Evolutionary conservation across 805 yeast species (phyloP).

Genomic region (Wickerhamomyces bisporus): DNA sequence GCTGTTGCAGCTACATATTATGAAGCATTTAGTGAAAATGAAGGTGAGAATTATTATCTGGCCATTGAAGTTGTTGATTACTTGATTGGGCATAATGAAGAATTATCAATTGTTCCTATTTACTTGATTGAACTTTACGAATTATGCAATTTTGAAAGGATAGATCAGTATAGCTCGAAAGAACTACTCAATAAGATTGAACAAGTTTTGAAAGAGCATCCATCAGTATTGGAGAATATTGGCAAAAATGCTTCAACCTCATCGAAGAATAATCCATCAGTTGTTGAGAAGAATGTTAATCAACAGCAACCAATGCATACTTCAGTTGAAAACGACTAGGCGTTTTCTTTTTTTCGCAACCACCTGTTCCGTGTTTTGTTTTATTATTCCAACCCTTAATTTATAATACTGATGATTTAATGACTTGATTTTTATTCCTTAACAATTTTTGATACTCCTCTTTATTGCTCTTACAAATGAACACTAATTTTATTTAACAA

Average conservation of each 20-base stretch:
- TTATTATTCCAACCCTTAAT: too few species aligned
- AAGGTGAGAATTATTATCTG: slow-evolving; percentile 71
- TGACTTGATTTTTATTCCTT: background rate
- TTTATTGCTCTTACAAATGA: background rate
- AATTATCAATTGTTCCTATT: slow-evolving; percentile 71
- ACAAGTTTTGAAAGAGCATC: slow-evolving; percentile 23
- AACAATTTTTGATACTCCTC: too few species aligned
- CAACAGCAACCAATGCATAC: slow-evolving; percentile 8
- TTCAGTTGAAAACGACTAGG: slow-evolving; percentile 6
- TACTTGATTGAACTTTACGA: slow-evolving; percentile 30
- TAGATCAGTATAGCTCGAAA: slow-evolving; percentile 27
- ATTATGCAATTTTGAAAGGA: slow-evolving; percentile 18
- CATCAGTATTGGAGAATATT: slow-evolving; percentile 10
- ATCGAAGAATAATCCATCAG: background rate
- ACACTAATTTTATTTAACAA: too few species aligned
- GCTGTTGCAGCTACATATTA: slow-evolving; percentile 26
- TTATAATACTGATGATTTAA: too few species aligned
- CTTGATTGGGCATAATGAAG: slow-evolving; percentile 76
- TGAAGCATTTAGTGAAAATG: slow-evolving; percentile 36
- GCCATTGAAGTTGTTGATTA: slow-evolving; percentile 89
- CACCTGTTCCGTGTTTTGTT: too few species aligned
- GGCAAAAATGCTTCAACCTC: background rate
- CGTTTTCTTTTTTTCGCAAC: background rate
- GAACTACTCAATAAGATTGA: slow-evolving; percentile 34
- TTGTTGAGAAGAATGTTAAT: slow-evolving; percentile 10